A percentile compares a stretch with the other conserved stretches of the same genome.
phyloP scores from a whole-genome alignment of 2,329 filamentous ascomycete genomes.

The Escovopsis sp. region DNA sequence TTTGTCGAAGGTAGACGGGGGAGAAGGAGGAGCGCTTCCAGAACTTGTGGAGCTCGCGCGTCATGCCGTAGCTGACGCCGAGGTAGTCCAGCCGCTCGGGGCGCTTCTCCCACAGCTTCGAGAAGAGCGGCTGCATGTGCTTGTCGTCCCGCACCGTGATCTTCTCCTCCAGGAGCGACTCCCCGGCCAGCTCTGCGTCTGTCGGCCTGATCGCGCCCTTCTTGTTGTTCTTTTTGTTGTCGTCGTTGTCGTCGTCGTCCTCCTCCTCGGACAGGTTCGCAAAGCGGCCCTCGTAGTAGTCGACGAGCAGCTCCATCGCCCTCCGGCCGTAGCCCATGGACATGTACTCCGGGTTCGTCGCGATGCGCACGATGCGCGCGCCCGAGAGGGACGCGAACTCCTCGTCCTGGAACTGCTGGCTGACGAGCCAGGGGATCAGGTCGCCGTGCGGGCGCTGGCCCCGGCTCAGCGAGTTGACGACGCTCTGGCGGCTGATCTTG shows the following conservation, averaged over 20 bases:
- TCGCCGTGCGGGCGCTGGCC: constrained; percentile 84
- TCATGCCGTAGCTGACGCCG: constrained; percentile 90
- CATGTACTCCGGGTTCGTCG: constrained; percentile 86
- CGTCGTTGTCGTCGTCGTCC: constrained; percentile 26
- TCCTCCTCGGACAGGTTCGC: constrained; percentile 64
- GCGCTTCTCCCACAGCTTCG: constrained; percentile 69
- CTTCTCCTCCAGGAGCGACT: constrained; percentile 68
- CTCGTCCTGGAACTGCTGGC: constrained; percentile 95
- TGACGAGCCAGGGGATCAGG: constrained; percentile 92
- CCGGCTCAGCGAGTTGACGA: constrained; percentile 75
- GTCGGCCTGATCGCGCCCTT: constrained; percentile 63
- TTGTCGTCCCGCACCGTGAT: constrained; percentile 81
- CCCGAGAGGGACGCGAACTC: constrained; percentile 90
- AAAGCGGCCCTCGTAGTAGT: constrained; percentile 94
- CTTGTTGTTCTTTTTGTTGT: constrained; percentile 40
- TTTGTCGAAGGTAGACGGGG: constrained; percentile 89
- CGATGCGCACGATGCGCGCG: constrained; percentile 82
- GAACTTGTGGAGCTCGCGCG: constrained; percentile 77
- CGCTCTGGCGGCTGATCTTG: constrained; percentile 83
- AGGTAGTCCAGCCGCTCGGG: constrained; percentile 77
- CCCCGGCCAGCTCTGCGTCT: constrained; percentile 63
- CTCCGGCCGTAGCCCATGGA: constrained; percentile 88
- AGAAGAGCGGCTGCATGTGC: constrained; percentile 85
- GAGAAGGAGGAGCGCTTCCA: constrained; percentile 83
- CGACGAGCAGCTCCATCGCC: constrained; percentile 70